Conservation (phyloP, 805 yeast genomes). For the Ogataea methylovora region DNA sequence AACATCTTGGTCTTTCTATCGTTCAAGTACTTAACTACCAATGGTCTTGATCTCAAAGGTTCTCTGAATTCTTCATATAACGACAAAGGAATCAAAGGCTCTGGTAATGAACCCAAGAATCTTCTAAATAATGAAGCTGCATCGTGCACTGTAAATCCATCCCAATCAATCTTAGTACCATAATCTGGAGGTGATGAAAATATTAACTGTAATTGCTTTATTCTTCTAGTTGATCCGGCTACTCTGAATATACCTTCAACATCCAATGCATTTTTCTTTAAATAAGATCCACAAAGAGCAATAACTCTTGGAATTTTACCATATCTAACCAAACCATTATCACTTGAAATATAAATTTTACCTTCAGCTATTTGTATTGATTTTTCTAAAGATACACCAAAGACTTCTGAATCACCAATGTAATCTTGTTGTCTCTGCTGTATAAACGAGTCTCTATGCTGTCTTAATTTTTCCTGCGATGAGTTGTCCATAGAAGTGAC, state of each 20-base stretch:
- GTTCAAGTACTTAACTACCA: constrained; percentile 59
- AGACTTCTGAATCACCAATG: constrained; percentile 47
- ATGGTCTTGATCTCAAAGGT: constrained; percentile 60
- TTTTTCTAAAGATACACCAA: constrained; percentile 71
- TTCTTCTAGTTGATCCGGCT: constrained; percentile 84
- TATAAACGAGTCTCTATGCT: constrained; percentile 44
- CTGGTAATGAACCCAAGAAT: constrained; percentile 80
- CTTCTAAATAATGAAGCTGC: constrained; percentile 88
- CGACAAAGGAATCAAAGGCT: constrained; percentile 79
- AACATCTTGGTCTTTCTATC: constrained; percentile 31
- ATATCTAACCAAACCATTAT: constrained; percentile 63
- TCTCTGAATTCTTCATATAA: constrained; percentile 72
- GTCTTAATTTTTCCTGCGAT: constrained; percentile 29
- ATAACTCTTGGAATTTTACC: constrained; percentile 90
- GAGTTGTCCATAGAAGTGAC: constrained; percentile 23
- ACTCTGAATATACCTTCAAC: constrained; percentile 91
- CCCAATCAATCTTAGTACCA: constrained; percentile 87
- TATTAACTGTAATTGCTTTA: constrained; percentile 74
- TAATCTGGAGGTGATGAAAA: constrained; percentile 86
- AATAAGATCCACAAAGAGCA: constrained; percentile 88
- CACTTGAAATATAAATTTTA: constrained; percentile 56
- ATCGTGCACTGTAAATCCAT: constrained; percentile 91
- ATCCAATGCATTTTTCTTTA: constrained; percentile 69
- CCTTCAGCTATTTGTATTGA: constrained; percentile 76
- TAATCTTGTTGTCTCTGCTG: constrained; percentile 31